Percentiles rank a stretch among this genome's conserved stretches.
Conservation (phyloP, 2,329 filamentous ascomycete species). For the Penicillium sp. region DNA sequence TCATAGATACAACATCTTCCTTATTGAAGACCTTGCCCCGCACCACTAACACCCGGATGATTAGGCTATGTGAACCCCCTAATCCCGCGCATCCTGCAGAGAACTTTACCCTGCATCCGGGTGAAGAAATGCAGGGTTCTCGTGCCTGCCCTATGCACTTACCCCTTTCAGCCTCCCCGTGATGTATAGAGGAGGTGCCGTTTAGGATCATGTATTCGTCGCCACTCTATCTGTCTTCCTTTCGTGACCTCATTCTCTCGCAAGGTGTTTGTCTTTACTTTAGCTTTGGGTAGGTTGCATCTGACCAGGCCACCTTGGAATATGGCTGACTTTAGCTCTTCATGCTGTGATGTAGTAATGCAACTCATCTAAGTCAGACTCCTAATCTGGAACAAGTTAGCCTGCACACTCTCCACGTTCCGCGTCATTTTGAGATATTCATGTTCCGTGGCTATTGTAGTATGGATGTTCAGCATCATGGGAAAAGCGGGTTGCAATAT, state of each 20-base stretch:
- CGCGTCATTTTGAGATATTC: slow-evolving; percentile 11
- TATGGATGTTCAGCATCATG: background rate
- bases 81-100: background rate
- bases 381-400: background rate
- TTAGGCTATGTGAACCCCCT: background rate
- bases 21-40: background rate
- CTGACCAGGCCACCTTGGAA: background rate
- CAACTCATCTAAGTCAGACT: background rate
- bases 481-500: background rate
- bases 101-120: background rate
- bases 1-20: background rate
- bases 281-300: background rate
- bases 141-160: background rate
- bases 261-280: background rate
- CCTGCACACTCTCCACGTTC: background rate
- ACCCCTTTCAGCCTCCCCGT: background rate
- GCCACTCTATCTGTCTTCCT: background rate
- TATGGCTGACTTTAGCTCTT: no score
- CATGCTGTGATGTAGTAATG: background rate
- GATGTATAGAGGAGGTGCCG: background rate
- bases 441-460: slow-evolving; percentile 7
- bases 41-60: background rate
- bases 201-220: background rate
- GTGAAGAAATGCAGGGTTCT: background rate
- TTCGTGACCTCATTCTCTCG: background rate